Evolutionary conservation across 805 yeast genomes (phyloP).

Genomic region (Yueomyces sinensis): DNA sequence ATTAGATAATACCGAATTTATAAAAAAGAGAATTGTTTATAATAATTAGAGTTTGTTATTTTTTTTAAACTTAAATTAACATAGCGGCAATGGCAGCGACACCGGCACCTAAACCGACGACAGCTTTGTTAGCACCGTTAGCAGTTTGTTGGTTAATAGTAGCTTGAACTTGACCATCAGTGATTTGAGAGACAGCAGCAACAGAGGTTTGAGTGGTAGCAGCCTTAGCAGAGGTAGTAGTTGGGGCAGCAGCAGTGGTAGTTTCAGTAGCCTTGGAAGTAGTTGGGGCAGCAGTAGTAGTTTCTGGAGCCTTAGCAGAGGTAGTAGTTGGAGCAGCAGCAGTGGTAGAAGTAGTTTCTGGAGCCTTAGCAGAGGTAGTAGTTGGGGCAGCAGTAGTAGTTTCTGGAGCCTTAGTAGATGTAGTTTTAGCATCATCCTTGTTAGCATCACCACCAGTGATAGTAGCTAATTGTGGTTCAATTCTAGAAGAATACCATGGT

Average conservation of each 20-base stretch:
- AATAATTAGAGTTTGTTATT: no score
- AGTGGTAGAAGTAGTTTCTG: not conserved
- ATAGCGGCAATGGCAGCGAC: slow-evolving; percentile 4
- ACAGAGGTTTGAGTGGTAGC: not conserved
- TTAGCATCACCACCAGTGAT: slow-evolving; percentile 1
- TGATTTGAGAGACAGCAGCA: not conserved
- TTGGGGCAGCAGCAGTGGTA: not conserved
- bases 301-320: not conserved
- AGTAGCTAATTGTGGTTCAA: slow-evolving; percentile 9
- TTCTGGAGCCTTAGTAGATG: not conserved
- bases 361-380: slow-evolving; percentile 1
- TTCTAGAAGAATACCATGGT: slow-evolving; percentile 23
- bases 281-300: not conserved
- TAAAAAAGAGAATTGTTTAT: no score
- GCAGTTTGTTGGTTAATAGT: slow-evolving; percentile 2
- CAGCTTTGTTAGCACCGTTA: slow-evolving; percentile 3
- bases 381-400: slow-evolving; percentile 1
- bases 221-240: not conserved
- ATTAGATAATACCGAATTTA: no score
- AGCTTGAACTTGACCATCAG: not conserved
- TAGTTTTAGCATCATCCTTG: slow-evolving; percentile 1
- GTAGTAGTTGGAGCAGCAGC: slow-evolving; percentile 2
- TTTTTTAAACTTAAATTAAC: slow-evolving; percentile 4
- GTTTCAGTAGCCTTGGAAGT: not conserved
- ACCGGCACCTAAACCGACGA: slow-evolving; percentile 4